Conservation (phyloP, 106 monocot species). For the Platanthera zijinensis region DNA sequence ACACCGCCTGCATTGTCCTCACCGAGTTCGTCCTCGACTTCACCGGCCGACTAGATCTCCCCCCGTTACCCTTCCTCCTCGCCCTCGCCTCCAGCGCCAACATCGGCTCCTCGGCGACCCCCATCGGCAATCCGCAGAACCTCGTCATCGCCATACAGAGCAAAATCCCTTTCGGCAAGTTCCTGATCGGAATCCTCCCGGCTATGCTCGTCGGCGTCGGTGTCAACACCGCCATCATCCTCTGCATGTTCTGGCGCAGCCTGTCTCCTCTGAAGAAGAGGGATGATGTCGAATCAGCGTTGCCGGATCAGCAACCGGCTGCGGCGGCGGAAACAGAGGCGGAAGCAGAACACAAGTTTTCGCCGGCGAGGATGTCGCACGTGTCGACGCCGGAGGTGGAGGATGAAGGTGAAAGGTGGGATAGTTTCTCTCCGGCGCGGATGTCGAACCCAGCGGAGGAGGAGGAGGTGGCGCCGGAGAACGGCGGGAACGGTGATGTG, state of each 20-base stretch:
- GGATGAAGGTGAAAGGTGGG: neutral
- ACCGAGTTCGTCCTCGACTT: constrained; percentile 6
- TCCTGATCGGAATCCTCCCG: neutral
- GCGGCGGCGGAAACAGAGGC: neutral
- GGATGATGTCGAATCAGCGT: neutral
- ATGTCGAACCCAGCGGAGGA: neutral
- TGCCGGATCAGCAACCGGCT: neutral
- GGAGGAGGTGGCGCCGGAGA: neutral
- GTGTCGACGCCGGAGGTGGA: neutral
- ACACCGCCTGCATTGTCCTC: constrained; percentile 8
- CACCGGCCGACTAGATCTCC: neutral
- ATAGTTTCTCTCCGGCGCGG: constrained; percentile 6
- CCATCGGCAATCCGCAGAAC: constrained; percentile 7
- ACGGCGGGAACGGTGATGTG: neutral
- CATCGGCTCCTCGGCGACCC: constrained; percentile 2
- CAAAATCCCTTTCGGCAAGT: neutral
- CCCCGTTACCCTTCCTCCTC: constrained; percentile 1
- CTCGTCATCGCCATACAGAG: constrained; percentile 6
- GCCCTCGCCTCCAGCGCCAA: constrained; percentile 3
- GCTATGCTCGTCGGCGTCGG: constrained; percentile 1
- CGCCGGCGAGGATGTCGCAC: constrained; percentile 5
- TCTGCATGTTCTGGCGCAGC: constrained; percentile 8
- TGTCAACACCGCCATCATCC: neutral
- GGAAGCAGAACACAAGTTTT: neutral
- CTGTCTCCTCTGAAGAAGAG: neutral